Base-by-base conservation (phyloP, 2,329 filamentous ascomycete genomes). In the Cladosporium sp. region DNA sequence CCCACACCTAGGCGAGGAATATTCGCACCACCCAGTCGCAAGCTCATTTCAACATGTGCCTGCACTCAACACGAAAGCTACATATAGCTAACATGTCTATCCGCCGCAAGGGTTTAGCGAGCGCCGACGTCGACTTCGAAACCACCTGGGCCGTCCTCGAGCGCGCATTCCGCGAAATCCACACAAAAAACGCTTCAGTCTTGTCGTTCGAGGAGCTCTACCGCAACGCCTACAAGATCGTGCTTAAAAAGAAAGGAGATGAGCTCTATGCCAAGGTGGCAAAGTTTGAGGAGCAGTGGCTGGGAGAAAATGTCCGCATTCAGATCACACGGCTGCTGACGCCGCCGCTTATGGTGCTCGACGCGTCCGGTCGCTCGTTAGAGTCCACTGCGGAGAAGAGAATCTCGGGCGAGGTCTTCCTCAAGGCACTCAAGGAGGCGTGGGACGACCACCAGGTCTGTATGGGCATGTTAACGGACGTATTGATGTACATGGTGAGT, bases 121-220 rank as follows among this genome's bases (percentile, higher is more conserved):
- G 75, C 56, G 83, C 85, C 59, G 76, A 79, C 9, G 78, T 86
- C 61, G 89, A 95, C 59, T 95, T 95, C 66, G 87, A 95, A n/a
- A 77, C 81, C 2, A 87, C 84, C 61, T 98, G 93, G 93, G 76
- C 77, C 11, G 82, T 83, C 42, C 81, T 98, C 7, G 78, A 84
- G 43, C 79, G 83, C 44, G 90, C 92, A 3, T 81, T 98, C 49
- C 78, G 76, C 53, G 88, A 95, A 66, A 97, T 98, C 46, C 91
- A 97, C 72, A 87, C 84, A 54, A 91, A 95, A 68, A 93, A 95
- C 68, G 90, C 90, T 55, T 95, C 90, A 9, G 79, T 80, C 13
- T 81, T 98, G 2, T 95, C 91, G 1, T 98, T 96, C 73, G 93
- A 98, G 70, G 87, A 95, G 64, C 81, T 98, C 1, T 98, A 98